phyloP scores from a whole-genome alignment of 164 flowering plant species.

The Umbellularia californica region DNA sequence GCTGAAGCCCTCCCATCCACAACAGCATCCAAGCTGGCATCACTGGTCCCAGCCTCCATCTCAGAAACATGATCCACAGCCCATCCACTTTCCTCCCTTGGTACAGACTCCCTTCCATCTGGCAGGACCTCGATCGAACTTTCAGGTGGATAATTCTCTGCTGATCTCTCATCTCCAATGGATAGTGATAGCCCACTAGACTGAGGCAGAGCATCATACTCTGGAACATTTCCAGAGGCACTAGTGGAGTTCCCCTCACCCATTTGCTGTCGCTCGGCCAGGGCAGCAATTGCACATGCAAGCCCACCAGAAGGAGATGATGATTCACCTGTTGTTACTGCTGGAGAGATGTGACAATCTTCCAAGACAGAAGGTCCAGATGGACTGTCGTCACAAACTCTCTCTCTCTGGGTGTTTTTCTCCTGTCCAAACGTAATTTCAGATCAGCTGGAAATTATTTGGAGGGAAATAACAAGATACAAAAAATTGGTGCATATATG shows the following conservation, averaged over 20 bases:
- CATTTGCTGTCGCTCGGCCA: slow-evolving; percentile 77
- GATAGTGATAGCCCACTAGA: slow-evolving; percentile 25
- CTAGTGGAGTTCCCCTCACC: slow-evolving; percentile 33
- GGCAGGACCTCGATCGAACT: slow-evolving; percentile 29
- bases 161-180: slow-evolving; percentile 19
- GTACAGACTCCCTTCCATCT: slow-evolving; percentile 21
- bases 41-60: slow-evolving; percentile 68
- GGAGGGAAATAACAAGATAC: neutral
- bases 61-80: slow-evolving; percentile 41
- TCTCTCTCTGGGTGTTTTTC: slow-evolving; percentile 30
- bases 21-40: slow-evolving; percentile 46
- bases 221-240: slow-evolving; percentile 21
- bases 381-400: slow-evolving; percentile 25
- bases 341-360: slow-evolving; percentile 27
- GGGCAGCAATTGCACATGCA: slow-evolving; percentile 89
- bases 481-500: neutral
- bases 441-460: neutral
- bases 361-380: slow-evolving; percentile 15
- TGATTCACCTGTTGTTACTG: slow-evolving; percentile 38
- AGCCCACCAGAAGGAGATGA: slow-evolving; percentile 85
- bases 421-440: slow-evolving; percentile 34
- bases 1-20: slow-evolving; percentile 29
- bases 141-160: slow-evolving; percentile 28
- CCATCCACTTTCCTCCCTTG: slow-evolving; percentile 45
- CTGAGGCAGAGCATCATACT: slow-evolving; percentile 24